Conservation (phyloP, 129 eudicot genomes). For the carrot (Daucus carota) region DH1_v3.0 NC_030382.2:46070001-46070500, state of each 20-base stretch:
- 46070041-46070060: slow-evolving; percentile 68
- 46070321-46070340: slow-evolving; percentile 79
- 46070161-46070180: slow-evolving; percentile 90
- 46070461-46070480: slow-evolving; percentile 99
- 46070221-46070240: not conserved
- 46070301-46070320: slow-evolving; percentile 80
- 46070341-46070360: slow-evolving; percentile 55
- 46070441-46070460: slow-evolving; percentile 92
- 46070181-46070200: slow-evolving; percentile 95
- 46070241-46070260: not conserved
- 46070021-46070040: slow-evolving; percentile 95
- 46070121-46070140: slow-evolving; percentile 85
- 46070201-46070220: slow-evolving; percentile 1
- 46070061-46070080: slow-evolving; percentile 81
- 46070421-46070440: slow-evolving; percentile 88
- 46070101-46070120: slow-evolving; percentile 89
- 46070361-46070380: slow-evolving; percentile 73
- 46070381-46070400: slow-evolving; percentile 84
- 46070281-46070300: not conserved
- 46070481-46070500: slow-evolving; percentile 92
- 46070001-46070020: slow-evolving; percentile 95
- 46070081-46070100: slow-evolving; percentile 93
- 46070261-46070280: not conserved
- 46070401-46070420: slow-evolving; percentile 83
- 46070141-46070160: slow-evolving; percentile 80